These are phyloP conservation scores for Euphorbia schlechtendalii DNA, from an alignment of 441 rosid species.

Conservation along the genomic window DNA sequence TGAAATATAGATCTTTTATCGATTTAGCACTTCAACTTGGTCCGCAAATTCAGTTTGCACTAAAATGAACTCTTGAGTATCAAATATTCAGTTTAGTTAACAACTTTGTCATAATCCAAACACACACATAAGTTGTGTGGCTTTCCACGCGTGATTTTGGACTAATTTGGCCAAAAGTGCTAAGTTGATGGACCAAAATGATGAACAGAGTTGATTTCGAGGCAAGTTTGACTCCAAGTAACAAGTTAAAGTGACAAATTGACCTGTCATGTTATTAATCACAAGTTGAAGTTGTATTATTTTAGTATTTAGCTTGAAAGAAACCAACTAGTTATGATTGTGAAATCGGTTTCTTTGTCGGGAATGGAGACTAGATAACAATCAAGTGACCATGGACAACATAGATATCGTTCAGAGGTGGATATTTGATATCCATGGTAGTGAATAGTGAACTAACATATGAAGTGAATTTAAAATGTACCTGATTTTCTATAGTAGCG, in stretches of 20 bases:
- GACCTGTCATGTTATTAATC: background rate
- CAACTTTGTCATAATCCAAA: background rate
- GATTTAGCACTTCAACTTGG: background rate
- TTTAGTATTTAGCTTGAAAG: background rate
- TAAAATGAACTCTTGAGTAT: background rate
- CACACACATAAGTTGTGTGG: background rate
- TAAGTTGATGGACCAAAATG: background rate
- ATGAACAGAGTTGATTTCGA: background rate
- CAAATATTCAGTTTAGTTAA: background rate
- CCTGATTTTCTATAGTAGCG: conserved; percentile 33
- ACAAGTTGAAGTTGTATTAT: background rate
- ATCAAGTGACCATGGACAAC: background rate
- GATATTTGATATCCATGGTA: background rate
- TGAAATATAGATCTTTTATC: background rate
- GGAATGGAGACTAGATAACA: background rate
- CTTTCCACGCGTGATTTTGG: background rate
- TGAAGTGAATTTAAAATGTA: conserved; percentile 8
- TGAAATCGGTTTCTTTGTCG: background rate
- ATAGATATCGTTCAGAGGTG: background rate
- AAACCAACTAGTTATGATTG: background rate
- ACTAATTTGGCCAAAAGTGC: background rate
- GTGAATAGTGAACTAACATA: background rate
- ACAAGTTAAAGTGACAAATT: background rate
- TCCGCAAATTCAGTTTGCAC: background rate
- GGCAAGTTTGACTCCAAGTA: background rate